Evolutionary conservation across 805 yeast genomes (phyloP).

Genomic region (Lipomyces yamadae): DNA sequence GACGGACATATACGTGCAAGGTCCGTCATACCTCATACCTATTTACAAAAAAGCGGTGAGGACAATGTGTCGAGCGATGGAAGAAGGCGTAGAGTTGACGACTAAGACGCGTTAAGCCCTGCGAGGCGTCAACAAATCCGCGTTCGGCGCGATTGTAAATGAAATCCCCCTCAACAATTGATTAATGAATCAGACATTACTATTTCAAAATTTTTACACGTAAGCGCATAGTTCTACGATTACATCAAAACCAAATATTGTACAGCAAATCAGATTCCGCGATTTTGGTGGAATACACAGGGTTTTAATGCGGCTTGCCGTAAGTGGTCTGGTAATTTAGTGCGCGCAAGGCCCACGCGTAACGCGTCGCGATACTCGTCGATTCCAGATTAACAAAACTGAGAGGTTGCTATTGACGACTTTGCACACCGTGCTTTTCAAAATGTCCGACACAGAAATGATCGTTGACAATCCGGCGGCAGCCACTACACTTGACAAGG

Average conservation of each 20-base stretch:
- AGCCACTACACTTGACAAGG: conserved; percentile 11
- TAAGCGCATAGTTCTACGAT: too few species aligned
- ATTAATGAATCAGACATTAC: not conserved
- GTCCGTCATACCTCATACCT: conserved; percentile 12
- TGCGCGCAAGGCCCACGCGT: not conserved
- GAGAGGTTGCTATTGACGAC: not conserved
- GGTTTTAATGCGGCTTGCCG: not conserved
- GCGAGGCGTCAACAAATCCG: not conserved
- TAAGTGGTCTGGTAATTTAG: not conserved
- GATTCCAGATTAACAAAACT: not conserved
- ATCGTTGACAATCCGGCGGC: conserved; percentile 14
- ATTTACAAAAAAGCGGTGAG: not conserved
- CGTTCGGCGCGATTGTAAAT: too few species aligned
- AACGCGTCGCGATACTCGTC: not conserved
- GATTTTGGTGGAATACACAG: not conserved
- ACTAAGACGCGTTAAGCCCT: too few species aligned
- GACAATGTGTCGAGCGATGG: not conserved
- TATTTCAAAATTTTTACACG: not conserved
- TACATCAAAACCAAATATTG: too few species aligned
- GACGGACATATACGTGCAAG: conserved; percentile 13
- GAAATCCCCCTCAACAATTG: not conserved
- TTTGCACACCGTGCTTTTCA: not conserved
- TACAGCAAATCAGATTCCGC: too few species aligned
- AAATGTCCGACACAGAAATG: conserved; percentile 13
- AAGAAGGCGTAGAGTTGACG: too few species aligned